Evolutionary conservation across 1,284 basidiomycete species (phyloP).

Genomic region (Takashimella koratensis): DNA sequence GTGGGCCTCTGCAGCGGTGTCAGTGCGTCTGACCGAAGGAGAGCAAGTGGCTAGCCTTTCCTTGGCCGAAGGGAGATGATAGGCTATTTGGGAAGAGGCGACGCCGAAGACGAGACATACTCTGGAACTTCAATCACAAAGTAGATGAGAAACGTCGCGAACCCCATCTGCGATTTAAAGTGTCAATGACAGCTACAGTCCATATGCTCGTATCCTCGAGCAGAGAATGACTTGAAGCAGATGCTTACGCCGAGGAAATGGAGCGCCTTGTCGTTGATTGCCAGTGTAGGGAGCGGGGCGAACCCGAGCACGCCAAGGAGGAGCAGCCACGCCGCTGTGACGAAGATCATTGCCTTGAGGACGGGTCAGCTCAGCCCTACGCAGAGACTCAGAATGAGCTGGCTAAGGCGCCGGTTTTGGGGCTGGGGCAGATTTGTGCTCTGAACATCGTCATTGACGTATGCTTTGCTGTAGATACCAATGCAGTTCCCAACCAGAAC

Average conservation of each 20-base stretch:
- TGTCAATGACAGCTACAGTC: too few species aligned
- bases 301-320: conserved; percentile 45
- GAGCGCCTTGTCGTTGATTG: conserved; percentile 48
- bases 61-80: too few species aligned
- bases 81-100: background rate
- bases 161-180: conserved; percentile 40
- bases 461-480: too few species aligned
- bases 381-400: background rate
- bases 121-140: conserved; percentile 48
- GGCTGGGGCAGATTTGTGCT: too few species aligned
- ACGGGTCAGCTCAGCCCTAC: background rate
- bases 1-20: conserved; percentile 29
- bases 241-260: conserved; percentile 47
- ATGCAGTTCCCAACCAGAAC: too few species aligned
- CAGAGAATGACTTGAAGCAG: background rate
- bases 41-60: background rate
- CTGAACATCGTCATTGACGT: too few species aligned
- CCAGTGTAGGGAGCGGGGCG: conserved; percentile 40
- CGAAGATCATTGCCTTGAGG: conserved; percentile 38
- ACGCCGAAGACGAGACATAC: conserved; percentile 26
- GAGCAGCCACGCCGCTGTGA: conserved; percentile 43
- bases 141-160: conserved; percentile 46
- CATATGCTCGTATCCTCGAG: too few species aligned
- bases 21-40: background rate
- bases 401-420: too few species aligned